phyloP scores from a whole-genome alignment of 2,329 filamentous ascomycete genomes.

The Fusarium haematococcum region DNA sequence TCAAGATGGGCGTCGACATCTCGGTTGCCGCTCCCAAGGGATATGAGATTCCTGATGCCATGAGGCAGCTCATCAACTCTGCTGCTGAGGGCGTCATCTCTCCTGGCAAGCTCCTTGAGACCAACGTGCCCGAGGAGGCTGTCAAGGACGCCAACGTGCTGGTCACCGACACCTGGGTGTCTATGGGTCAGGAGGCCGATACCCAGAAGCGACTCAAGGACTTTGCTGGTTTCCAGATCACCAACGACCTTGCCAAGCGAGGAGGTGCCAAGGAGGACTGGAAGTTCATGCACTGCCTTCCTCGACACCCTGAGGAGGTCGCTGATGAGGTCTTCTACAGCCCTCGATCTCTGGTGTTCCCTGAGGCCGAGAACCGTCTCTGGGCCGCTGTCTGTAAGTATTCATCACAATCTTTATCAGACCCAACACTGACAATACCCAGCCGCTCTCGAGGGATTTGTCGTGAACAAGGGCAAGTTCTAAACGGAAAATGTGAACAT shows the following conservation, averaged over 20 bases:
- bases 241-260: slow-evolving; percentile 82
- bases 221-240: slow-evolving; percentile 93
- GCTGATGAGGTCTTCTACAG: slow-evolving; percentile 95
- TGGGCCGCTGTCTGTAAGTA: slow-evolving; percentile 85
- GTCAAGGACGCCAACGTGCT: slow-evolving; percentile 89
- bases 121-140: slow-evolving; percentile 83
- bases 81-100: slow-evolving; percentile 68
- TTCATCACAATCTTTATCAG: neutral
- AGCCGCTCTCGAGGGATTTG: slow-evolving; percentile 87
- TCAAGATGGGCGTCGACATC: slow-evolving; percentile 89
- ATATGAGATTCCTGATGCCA: slow-evolving; percentile 82
- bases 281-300: slow-evolving; percentile 99
- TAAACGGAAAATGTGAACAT: slow-evolving; percentile 10
- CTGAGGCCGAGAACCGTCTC: slow-evolving; percentile 92
- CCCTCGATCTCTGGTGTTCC: slow-evolving; percentile 86
- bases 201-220: slow-evolving; percentile 79
- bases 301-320: slow-evolving; percentile 92
- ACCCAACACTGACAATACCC: slow-evolving; percentile 30
- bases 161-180: slow-evolving; percentile 98
- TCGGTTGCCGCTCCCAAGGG: slow-evolving; percentile 87
- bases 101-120: slow-evolving; percentile 78
- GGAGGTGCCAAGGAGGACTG: slow-evolving; percentile 89
- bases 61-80: slow-evolving; percentile 78
- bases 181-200: slow-evolving; percentile 97
- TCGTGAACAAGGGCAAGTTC: slow-evolving; percentile 93